Evolutionary conservation across 306 rosid genomes (phyloP).

Genomic region (Lablab purpureus): DNA sequence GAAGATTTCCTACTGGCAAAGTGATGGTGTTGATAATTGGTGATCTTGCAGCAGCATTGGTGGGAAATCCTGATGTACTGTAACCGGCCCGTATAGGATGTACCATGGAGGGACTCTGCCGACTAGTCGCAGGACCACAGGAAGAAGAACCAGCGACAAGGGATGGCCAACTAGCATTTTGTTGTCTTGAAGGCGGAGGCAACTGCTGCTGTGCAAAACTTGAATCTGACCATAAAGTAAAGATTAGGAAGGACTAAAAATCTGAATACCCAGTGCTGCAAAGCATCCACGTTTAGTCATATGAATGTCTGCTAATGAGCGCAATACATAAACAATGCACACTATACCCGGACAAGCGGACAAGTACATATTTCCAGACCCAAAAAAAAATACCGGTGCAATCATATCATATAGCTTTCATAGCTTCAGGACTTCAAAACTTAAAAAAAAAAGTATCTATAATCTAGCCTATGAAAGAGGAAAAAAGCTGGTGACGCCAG

Average conservation of each 20-base stretch:
- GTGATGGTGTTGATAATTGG: constrained; percentile 54
- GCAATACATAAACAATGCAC: constrained; percentile 10
- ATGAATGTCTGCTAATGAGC: background rate
- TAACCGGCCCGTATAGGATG: constrained; percentile 47
- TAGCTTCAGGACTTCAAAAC: background rate
- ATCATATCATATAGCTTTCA: constrained; percentile 12
- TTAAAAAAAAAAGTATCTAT: constrained; percentile 8
- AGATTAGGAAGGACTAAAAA: constrained; percentile 27
- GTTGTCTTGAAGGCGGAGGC: constrained; percentile 50
- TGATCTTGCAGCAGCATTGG: constrained; percentile 53
- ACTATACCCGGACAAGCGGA: background rate
- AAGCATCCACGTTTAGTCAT: constrained; percentile 11
- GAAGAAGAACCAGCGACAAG: constrained; percentile 43
- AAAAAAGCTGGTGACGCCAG: constrained; percentile 2
- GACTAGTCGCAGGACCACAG: constrained; percentile 43
- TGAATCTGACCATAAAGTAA: constrained; percentile 56
- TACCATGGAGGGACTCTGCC: constrained; percentile 43
- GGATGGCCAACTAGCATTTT: constrained; percentile 48
- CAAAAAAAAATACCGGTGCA: background rate
- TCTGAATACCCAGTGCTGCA: constrained; percentile 20
- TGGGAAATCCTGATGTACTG: constrained; percentile 40
- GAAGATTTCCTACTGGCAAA: constrained; percentile 53
- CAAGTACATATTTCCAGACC: constrained; percentile 2
- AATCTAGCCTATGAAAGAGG: constrained; percentile 12
- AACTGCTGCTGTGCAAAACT: constrained; percentile 53